These are phyloP conservation scores for Trebouxia sp. DNA, from an alignment of 139 green algal species.

Conservation along the genomic window DNA sequence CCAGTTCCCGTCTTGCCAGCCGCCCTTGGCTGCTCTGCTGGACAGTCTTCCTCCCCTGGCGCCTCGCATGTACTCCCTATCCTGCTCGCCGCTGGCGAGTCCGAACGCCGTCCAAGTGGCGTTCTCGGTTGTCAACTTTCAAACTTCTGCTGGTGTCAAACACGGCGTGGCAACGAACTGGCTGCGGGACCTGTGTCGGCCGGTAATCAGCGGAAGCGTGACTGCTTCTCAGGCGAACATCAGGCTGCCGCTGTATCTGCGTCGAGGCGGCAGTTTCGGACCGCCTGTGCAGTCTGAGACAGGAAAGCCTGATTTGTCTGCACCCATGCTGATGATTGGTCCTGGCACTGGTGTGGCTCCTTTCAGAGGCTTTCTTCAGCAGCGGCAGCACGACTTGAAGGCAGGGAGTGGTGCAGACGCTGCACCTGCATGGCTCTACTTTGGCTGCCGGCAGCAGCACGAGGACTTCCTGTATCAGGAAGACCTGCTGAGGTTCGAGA, in stretches of 20 bases:
- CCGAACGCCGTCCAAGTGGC: conserved; percentile 57
- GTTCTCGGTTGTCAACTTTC: conserved; percentile 67
- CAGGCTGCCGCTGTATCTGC: conserved; percentile 32
- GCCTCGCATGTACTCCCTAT: conserved; percentile 91
- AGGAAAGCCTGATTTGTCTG: conserved; percentile 41
- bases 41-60: conserved; percentile 77
- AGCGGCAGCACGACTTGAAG: conserved; percentile 36
- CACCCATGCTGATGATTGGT: conserved; percentile 86
- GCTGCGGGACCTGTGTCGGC: conserved; percentile 61
- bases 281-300: conserved; percentile 40
- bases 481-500: conserved; percentile 71
- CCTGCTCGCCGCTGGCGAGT: conserved; percentile 44
- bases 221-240: neutral
- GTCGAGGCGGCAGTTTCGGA: conserved; percentile 58
- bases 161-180: conserved; percentile 82
- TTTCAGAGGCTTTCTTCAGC: conserved; percentile 87
- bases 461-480: conserved; percentile 86
- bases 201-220: conserved; percentile 20
- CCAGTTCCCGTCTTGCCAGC: conserved; percentile 73
- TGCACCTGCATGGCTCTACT: conserved; percentile 78
- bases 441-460: conserved; percentile 70
- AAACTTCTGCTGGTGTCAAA: neutral
- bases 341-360: conserved; percentile 88
- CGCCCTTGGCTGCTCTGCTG: conserved; percentile 77
- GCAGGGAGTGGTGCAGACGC: conserved; percentile 12